Evolutionary conservation across 1,139 yeast species (phyloP).

Genomic region (Saccharomyces hybrid): DNA sequence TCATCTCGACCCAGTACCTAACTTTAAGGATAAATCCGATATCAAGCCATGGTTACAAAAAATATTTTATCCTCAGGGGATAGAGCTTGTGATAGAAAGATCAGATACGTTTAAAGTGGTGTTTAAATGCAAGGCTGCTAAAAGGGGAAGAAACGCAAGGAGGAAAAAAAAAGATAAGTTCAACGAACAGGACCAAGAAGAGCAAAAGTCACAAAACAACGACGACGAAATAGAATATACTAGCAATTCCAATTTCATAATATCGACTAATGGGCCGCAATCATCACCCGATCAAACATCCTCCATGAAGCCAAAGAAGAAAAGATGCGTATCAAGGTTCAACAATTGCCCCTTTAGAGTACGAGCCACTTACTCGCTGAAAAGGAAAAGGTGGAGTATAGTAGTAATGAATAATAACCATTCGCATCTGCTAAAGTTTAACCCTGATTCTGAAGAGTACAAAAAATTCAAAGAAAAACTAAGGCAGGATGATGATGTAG

Average conservation of each 20-base stretch:
- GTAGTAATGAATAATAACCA: conserved; percentile 53
- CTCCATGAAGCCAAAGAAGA: conserved; percentile 17
- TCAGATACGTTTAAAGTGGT: conserved; percentile 63
- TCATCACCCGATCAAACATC: not conserved
- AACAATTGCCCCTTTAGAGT: conserved; percentile 60
- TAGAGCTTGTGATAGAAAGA: conserved; percentile 59
- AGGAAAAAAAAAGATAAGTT: not conserved
- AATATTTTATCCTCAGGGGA: conserved; percentile 43
- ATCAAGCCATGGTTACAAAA: conserved; percentile 66
- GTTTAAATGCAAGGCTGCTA: conserved; percentile 53
- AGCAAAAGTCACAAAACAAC: not conserved
- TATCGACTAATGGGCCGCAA: not conserved
- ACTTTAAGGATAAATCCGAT: conserved; percentile 39
- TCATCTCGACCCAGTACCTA: conserved; percentile 35
- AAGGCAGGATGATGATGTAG: conserved; percentile 24
- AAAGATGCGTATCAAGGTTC: conserved; percentile 30
- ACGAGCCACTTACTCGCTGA: conserved; percentile 55
- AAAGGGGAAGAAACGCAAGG: conserved; percentile 25
- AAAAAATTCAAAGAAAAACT: conserved; percentile 28
- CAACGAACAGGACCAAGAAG: not conserved
- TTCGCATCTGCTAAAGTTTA: conserved; percentile 31
- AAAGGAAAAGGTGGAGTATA: conserved; percentile 51
- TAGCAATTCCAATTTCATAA: not conserved
- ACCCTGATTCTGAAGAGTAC: conserved; percentile 31
- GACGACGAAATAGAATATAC: not conserved